phyloP scores from a whole-genome alignment of 2,329 filamentous ascomycete species.

The Aspergillus aculeatus region DNA sequence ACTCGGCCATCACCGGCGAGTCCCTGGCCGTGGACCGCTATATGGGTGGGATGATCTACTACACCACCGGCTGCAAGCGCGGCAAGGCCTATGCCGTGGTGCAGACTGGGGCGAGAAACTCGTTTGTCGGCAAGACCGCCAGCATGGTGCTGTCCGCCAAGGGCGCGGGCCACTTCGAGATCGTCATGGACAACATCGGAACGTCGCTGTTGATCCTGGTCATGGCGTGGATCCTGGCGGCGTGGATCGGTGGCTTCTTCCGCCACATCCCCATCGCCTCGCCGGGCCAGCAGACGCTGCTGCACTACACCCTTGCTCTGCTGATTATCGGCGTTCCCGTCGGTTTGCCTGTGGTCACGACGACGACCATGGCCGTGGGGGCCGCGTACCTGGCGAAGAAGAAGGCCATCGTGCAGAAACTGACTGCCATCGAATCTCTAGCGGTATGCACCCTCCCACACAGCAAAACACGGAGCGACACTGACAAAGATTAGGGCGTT shows the following conservation, averaged over 20 bases:
- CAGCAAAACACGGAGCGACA: constrained; percentile 1
- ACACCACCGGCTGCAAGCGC: constrained; percentile 78
- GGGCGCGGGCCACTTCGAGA: constrained; percentile 76
- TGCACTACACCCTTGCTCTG: constrained; percentile 68
- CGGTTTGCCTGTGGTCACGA: constrained; percentile 75
- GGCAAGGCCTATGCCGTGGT: constrained; percentile 72
- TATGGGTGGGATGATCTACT: constrained; percentile 73
- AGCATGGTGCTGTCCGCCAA: constrained; percentile 70
- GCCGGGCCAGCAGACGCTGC: constrained; percentile 60
- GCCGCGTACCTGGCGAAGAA: constrained; percentile 75
- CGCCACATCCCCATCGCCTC: constrained; percentile 61
- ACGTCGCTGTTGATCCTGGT: constrained; percentile 71
- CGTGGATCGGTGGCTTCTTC: constrained; percentile 79
- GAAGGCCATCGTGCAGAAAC: constrained; percentile 76
- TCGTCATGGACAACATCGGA: constrained; percentile 79
- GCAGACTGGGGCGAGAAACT: constrained; percentile 65
- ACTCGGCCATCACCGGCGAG: constrained; percentile 78
- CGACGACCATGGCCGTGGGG: constrained; percentile 73
- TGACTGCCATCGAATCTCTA: constrained; percentile 74
- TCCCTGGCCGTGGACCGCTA: constrained; percentile 67
- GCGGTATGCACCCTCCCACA: constrained; percentile 48
- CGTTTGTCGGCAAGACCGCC: constrained; percentile 75
- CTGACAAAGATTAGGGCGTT: constrained; percentile 51
- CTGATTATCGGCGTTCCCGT: constrained; percentile 79
- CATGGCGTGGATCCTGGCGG: constrained; percentile 71